Percentiles rank a stretch among this genome's conserved stretches.
Conservation (phyloP, 352 stramenopile genomes). For the Pythium folliculosum region DNA sequence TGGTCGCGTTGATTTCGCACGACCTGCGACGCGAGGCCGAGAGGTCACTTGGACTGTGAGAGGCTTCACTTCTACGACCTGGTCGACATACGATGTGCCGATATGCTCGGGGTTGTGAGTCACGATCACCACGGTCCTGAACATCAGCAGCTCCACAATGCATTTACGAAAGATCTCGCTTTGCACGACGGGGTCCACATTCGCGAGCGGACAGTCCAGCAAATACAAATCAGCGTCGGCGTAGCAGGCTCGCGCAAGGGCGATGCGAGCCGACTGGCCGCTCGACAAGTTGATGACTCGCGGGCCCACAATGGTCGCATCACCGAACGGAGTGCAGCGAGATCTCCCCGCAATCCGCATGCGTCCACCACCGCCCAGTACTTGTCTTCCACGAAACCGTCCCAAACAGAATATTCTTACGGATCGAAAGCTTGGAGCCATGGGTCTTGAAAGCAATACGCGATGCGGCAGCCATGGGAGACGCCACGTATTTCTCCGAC, state of each 20-base stretch:
- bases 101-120: constrained; percentile 72
- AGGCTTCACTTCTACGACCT: constrained; percentile 1
- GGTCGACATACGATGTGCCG: constrained; percentile 3
- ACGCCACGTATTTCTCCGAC: neutral
- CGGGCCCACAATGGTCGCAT: constrained; percentile 92
- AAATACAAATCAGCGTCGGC: constrained; percentile 58
- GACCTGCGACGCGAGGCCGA: neutral
- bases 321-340: constrained; percentile 71
- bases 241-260: constrained; percentile 52
- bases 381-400: constrained; percentile 34
- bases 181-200: constrained; percentile 91
- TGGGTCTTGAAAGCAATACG: constrained; percentile 69
- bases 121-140: constrained; percentile 80
- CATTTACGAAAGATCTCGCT: constrained; percentile 76
- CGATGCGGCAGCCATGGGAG: constrained; percentile 8
- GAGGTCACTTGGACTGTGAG: neutral
- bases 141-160: constrained; percentile 22
- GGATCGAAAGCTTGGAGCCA: constrained; percentile 91
- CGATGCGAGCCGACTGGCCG: constrained; percentile 79
- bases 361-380: constrained; percentile 47
- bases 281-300: constrained; percentile 91
- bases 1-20: neutral
- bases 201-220: constrained; percentile 87
- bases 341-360: constrained; percentile 77
- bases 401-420: constrained; percentile 92